These are phyloP conservation scores for Penicillium sp. DNA, from an alignment of 2,329 filamentous ascomycete genomes.

Conservation along the genomic window DNA sequence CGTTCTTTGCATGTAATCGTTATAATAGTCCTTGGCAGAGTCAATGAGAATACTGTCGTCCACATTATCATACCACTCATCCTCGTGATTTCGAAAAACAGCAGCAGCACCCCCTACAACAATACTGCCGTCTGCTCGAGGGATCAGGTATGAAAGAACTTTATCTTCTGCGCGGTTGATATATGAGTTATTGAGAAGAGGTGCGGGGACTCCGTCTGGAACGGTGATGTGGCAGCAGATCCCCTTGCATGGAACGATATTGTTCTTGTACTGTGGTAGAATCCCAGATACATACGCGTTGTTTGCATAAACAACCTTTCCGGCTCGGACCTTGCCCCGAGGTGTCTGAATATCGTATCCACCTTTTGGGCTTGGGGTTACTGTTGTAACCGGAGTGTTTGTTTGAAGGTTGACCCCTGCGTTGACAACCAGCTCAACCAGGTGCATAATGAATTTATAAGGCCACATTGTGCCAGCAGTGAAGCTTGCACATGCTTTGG, in stretches of 20 bases:
- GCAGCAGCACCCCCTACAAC: constrained; percentile 68
- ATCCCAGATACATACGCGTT: constrained; percentile 84
- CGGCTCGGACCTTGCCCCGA: constrained; percentile 67
- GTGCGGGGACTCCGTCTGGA: constrained; percentile 30
- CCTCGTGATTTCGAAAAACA: constrained; percentile 27
- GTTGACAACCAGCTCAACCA: constrained; percentile 62
- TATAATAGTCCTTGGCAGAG: constrained; percentile 46
- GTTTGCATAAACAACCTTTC: constrained; percentile 74
- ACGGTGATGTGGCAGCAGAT: constrained; percentile 42
- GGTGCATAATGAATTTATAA: constrained; percentile 78
- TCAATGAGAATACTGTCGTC: constrained; percentile 57
- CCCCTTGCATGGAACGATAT: constrained; percentile 80
- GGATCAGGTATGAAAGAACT: constrained; percentile 61
- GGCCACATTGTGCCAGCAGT: constrained; percentile 55
- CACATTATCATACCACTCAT: constrained; percentile 51
- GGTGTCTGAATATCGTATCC: constrained; percentile 58
- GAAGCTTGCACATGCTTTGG: constrained; percentile 42
- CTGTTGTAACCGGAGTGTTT: constrained; percentile 50
- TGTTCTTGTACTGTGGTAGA: constrained; percentile 68
- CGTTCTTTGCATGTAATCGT: constrained; percentile 43
- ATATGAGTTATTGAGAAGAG: constrained; percentile 56
- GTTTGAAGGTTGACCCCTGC: constrained; percentile 59
- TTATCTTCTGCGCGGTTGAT: constrained; percentile 57
- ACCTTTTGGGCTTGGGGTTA: constrained; percentile 51
- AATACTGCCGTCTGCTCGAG: constrained; percentile 58